Base-by-base conservation (phyloP, 495 filamentous ascomycete genomes). In the Penicillium chermesinum region DNA sequence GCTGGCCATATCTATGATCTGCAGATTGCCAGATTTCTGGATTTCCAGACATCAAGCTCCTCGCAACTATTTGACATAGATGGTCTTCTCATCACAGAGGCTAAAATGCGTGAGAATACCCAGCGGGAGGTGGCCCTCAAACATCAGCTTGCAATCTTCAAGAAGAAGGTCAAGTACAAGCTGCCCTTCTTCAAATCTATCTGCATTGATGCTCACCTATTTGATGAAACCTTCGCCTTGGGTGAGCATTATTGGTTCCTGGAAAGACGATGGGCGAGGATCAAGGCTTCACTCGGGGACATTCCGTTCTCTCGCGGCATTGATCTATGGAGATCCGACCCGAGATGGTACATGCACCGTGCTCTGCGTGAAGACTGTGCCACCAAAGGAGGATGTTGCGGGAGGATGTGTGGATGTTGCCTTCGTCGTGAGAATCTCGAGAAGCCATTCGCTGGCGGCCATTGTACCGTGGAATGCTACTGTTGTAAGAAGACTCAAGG, bases 391-490 rank as follows among this genome's bases (percentile, higher is more conserved):
- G 47, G 47, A 18, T 49, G 39, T 27, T 44, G 39, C 36, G 39
- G 39, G 7, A 42, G 47, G 22, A 19, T 18, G 19, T 49, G 32
- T 44, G 32, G 33, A 36, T 49, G 32, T 36, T 49, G 39, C 42
- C 30, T 39, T 13, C 7, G 42, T 35, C 39, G 47, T 39, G 13
- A 27, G 39, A 15, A 15, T 6, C 19, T 13, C 6, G 18, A 33
- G 13, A 30, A 32, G 9, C 22, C 20, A 41, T 43, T 43, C 27
- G 39, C 32, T 22, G 33, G 27, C 16, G 39, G 47, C n/a, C 32
- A 49, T 49, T 49, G 39, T 13, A 49, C 39, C 5, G 30, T 43
- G 30, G 47, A 49, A 12, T 49, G 39, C 36, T 22, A 16, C 19
- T 49, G 39, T 49, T 49, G 39, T 32, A 14, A 42, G 30, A 42